Conservation (phyloP, 176 grass and related monocot genomes). For the Ampelocalamus luodianensis region DNA sequence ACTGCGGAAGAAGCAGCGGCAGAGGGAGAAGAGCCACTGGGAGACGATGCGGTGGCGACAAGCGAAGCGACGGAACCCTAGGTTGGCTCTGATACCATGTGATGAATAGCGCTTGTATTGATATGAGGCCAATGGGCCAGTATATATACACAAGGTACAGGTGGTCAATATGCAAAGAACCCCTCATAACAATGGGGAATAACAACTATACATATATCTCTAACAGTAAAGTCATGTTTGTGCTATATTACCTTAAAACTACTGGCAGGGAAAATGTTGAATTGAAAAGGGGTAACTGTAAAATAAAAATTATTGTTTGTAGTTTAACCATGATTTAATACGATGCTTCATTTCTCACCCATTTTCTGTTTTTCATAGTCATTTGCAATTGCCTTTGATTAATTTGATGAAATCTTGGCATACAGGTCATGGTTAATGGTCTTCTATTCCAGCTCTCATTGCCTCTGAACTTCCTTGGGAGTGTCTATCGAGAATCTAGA, state of each 20-base stretch:
- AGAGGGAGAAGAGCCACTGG: too few species aligned
- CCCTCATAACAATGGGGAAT: too few species aligned
- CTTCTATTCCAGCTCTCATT: slow-evolving; percentile 97
- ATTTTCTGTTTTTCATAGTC: slow-evolving; percentile 12
- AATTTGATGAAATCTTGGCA: slow-evolving; percentile 42
- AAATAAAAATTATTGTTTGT: slow-evolving; percentile 4
- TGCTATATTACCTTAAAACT: background rate
- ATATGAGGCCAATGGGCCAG: too few species aligned
- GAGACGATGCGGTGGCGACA: too few species aligned
- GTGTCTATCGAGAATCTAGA: slow-evolving; percentile 96
- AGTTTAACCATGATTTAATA: slow-evolving; percentile 34
- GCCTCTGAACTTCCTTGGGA: slow-evolving; percentile 98
- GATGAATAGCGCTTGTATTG: too few species aligned
- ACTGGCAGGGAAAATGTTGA: background rate
- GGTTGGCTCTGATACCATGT: too few species aligned
- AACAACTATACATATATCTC: too few species aligned
- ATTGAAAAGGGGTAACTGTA: slow-evolving; percentile 18
- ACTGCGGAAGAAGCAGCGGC: too few species aligned
- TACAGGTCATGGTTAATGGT: slow-evolving; percentile 98
- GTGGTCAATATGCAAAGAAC: too few species aligned
- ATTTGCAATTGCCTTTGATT: slow-evolving; percentile 38
- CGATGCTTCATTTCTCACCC: background rate
- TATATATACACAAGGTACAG: too few species aligned
- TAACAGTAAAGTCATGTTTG: slow-evolving; percentile 15
- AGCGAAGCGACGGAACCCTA: too few species aligned